Evolutionary conservation across 768 basidiomycete species (phyloP).

Genomic region (Termitomyces sp.): DNA sequence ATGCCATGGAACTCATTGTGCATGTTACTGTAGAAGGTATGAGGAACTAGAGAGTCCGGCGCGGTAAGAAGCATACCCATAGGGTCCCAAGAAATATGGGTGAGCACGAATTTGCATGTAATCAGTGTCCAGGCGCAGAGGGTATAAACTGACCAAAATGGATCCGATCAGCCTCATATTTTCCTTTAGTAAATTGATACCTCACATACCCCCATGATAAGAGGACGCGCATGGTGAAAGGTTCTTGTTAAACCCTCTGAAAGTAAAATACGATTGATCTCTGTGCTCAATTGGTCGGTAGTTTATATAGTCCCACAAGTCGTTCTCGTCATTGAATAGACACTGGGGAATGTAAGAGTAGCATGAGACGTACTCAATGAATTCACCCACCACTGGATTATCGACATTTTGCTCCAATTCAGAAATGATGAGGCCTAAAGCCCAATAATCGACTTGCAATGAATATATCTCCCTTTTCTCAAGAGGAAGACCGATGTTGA

Average conservation of each 20-base stretch:
- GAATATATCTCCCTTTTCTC: conserved; percentile 21
- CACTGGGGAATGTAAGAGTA: conserved; percentile 15
- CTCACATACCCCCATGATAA: conserved; percentile 26
- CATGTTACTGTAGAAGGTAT: conserved; percentile 2
- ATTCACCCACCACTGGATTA: background rate
- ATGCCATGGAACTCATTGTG: conserved; percentile 15
- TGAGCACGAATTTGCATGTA: conserved; percentile 15
- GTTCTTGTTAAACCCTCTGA: conserved; percentile 2
- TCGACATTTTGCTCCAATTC: conserved; percentile 24
- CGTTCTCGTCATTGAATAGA: conserved; percentile 23
- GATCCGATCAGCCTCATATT: background rate
- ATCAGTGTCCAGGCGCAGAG: conserved; percentile 11
- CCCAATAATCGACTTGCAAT: conserved; percentile 34
- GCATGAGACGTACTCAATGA: background rate
- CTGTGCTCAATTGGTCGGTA: background rate
- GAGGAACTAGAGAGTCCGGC: background rate
- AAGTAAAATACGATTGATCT: conserved; percentile 18
- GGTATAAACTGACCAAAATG: conserved; percentile 15
- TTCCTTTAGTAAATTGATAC: background rate
- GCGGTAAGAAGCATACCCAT: conserved; percentile 11
- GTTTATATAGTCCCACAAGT: conserved; percentile 18
- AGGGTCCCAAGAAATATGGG: conserved; percentile 15
- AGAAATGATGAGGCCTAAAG: conserved; percentile 33
- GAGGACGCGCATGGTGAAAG: conserved; percentile 16
- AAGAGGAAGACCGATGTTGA: conserved; percentile 11